Evolutionary conservation across 2,329 filamentous ascomycete species (phyloP).

Genomic region (Phyllosticta capitalensis): DNA sequence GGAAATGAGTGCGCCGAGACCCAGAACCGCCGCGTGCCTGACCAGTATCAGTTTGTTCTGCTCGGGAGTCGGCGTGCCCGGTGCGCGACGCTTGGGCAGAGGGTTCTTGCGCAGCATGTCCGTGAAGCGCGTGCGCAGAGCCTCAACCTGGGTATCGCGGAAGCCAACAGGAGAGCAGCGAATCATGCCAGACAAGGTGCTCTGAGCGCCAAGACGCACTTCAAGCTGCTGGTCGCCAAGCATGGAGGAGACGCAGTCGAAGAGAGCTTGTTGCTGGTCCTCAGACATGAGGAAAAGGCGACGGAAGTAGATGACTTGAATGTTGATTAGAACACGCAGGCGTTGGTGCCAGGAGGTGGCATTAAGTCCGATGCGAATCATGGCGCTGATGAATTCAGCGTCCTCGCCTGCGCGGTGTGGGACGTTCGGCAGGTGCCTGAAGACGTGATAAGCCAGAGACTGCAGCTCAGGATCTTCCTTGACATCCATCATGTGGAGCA

Average conservation of each 20-base stretch:
- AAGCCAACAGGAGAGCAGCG: constrained; percentile 79
- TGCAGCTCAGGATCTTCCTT: constrained; percentile 97
- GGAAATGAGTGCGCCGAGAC: constrained; percentile 81
- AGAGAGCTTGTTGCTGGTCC: constrained; percentile 67
- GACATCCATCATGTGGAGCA: constrained; percentile 99
- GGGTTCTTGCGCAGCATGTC: constrained; percentile 71
- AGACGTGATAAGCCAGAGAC: constrained; percentile 89
- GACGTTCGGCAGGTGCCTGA: constrained; percentile 91
- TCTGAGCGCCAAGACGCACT: constrained; percentile 84
- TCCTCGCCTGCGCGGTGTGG: constrained; percentile 84
- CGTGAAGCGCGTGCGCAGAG: constrained; percentile 72
- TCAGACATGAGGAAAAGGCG: constrained; percentile 78
- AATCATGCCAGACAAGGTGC: constrained; percentile 94
- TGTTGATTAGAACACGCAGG: constrained; percentile 88
- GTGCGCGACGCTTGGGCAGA: constrained; percentile 59
- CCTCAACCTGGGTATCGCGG: constrained; percentile 65
- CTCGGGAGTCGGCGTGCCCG: constrained; percentile 61
- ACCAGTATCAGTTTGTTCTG: constrained; percentile 68
- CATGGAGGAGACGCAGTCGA: constrained; percentile 93
- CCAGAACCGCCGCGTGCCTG: constrained; percentile 83
- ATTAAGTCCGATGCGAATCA: constrained; percentile 79
- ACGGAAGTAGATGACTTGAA: constrained; percentile 97
- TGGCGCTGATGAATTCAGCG: constrained; percentile 68
- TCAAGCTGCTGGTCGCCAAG: constrained; percentile 84
- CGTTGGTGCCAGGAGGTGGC: constrained; percentile 92